Evolutionary conservation across 2,329 filamentous ascomycete species (phyloP).

Genomic region (Zalaria sp.): DNA sequence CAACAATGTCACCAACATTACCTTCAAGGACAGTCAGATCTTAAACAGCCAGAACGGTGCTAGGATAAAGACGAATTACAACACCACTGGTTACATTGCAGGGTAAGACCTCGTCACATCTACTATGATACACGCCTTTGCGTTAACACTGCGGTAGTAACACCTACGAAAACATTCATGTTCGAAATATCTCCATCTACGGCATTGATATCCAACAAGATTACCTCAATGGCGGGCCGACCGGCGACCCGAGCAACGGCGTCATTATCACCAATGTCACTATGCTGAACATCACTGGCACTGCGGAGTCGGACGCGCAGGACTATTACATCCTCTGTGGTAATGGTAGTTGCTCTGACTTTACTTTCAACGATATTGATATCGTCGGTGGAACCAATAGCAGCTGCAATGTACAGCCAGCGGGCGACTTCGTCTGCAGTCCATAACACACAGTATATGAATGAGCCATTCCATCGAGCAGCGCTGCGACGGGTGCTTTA

Average conservation of each 20-base stretch:
- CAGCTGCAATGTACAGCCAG: conserved; percentile 5
- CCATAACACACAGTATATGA: no score
- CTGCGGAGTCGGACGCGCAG: conserved; percentile 18
- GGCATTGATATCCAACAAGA: conserved; percentile 41
- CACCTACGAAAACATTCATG: conserved; percentile 32
- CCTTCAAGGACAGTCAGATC: conserved; percentile 16
- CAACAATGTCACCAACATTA: conserved; percentile 20
- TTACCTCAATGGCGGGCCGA: conserved; percentile 33
- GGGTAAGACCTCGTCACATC: not conserved
- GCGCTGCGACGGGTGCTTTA: no score
- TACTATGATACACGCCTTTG: not conserved
- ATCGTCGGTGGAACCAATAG: conserved; percentile 19
- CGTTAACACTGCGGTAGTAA: conserved; percentile 15
- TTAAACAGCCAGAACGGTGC: conserved; percentile 19
- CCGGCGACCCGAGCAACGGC: conserved; percentile 28
- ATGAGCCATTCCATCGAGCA: no score
- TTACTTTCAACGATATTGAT: conserved; percentile 21
- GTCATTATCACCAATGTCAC: conserved; percentile 32
- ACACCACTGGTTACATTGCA: conserved; percentile 23
- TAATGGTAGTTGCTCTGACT: conserved; percentile 22
- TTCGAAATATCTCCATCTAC: conserved; percentile 31
- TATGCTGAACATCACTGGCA: conserved; percentile 28
- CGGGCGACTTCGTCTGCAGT: conserved; percentile 3
- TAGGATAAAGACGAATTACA: conserved; percentile 26
- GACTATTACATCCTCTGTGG: conserved; percentile 28